phyloP scores from a whole-genome alignment of 2,329 filamentous ascomycete genomes.

The Aspergillus oerlinghausenensis region DNA sequence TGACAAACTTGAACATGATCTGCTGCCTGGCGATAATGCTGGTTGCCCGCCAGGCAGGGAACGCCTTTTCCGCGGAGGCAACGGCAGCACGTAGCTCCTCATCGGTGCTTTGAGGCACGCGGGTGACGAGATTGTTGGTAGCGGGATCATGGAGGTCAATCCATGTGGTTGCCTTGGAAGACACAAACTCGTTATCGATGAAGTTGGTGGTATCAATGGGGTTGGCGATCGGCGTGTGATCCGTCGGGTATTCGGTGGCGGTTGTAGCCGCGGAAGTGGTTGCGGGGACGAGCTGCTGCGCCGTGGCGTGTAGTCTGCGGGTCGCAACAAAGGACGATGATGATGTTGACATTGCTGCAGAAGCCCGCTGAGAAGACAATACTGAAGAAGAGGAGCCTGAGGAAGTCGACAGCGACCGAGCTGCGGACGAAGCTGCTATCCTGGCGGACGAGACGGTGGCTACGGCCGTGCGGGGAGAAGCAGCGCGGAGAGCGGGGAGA shows the following conservation, averaged over 20 bases:
- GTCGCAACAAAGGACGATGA: constrained; percentile 20
- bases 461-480: constrained; percentile 32
- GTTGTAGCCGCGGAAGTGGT: constrained; percentile 47
- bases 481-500: constrained; percentile 36
- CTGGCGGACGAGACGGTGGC: constrained; percentile 19
- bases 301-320: constrained; percentile 50
- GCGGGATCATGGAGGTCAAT: constrained; percentile 62
- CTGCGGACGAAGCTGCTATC: constrained; percentile 16
- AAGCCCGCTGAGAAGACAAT: constrained; percentile 12
- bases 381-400: constrained; percentile 19
- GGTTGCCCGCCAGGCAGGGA: constrained; percentile 57
- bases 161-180: constrained; percentile 57
- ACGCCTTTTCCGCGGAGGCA: constrained; percentile 59
- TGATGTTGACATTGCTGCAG: constrained; percentile 14
- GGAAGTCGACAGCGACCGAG: constrained; percentile 22
- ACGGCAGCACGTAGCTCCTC: constrained; percentile 59
- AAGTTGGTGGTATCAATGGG: constrained; percentile 59
- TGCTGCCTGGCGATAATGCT: constrained; percentile 58
- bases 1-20: constrained; percentile 64
- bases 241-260: constrained; percentile 52
- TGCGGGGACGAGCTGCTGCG: constrained; percentile 47
- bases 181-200: constrained; percentile 59
- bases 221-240: constrained; percentile 51
- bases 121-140: constrained; percentile 63
- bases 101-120: constrained; percentile 62